Percentiles rank a stretch among this genome's conserved stretches.
These are phyloP conservation scores for Gloeostereum incarnatum DNA, from an alignment of 768 basidiomycete genomes.

Conservation along the genomic window DNA sequence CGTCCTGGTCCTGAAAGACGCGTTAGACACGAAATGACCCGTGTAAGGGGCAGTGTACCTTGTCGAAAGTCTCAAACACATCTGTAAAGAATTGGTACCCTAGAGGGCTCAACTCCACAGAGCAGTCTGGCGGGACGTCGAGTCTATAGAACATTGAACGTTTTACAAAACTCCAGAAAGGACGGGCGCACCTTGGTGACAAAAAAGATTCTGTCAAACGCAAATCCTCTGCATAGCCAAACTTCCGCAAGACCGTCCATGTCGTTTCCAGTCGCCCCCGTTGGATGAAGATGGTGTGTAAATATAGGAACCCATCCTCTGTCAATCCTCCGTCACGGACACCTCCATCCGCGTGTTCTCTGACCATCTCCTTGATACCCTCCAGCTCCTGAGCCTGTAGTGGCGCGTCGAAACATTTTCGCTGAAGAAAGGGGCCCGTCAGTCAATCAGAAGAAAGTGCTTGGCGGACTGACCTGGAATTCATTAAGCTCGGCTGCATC, in stretches of 20 bases:
- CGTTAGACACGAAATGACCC: neutral
- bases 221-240: conserved; percentile 94
- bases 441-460: neutral
- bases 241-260: conserved; percentile 92
- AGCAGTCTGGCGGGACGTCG: conserved; percentile 89
- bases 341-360: conserved; percentile 65
- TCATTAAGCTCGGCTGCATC: conserved; percentile 91
- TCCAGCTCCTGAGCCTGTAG: conserved; percentile 89
- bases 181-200: conserved; percentile 63
- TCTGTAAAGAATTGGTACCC: conserved; percentile 98
- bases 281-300: conserved; percentile 96
- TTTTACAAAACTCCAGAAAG: conserved; percentile 5
- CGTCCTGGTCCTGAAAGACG: conserved; percentile 78
- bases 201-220: conserved; percentile 83
- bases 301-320: conserved; percentile 86
- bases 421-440: conserved; percentile 29
- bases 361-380: conserved; percentile 91
- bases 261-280: conserved; percentile 93
- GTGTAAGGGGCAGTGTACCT: conserved; percentile 33
- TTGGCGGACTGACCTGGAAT: conserved; percentile 66
- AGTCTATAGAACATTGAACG: conserved; percentile 41
- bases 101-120: conserved; percentile 87
- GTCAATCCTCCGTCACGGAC: conserved; percentile 79
- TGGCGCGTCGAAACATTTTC: conserved; percentile 93
- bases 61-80: conserved; percentile 92